These are phyloP conservation scores for Mucor sp. DNA, from an alignment of 371 early-diverging fungal genomes.

Conservation along the genomic window DNA sequence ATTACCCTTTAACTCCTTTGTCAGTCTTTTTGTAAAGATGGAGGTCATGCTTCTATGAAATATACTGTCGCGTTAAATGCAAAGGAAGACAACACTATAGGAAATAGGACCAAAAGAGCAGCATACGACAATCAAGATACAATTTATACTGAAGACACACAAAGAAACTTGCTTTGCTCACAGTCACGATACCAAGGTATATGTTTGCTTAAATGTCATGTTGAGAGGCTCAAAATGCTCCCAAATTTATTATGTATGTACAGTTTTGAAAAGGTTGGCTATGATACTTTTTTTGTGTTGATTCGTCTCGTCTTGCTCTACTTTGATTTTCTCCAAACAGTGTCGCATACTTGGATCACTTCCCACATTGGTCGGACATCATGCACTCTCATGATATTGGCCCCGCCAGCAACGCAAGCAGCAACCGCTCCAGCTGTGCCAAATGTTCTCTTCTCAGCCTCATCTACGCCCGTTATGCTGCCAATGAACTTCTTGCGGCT, in stretches of 20 bases:
- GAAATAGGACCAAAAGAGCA: background rate
- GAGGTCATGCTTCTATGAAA: conserved; percentile 17
- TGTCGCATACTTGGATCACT: conserved; percentile 85
- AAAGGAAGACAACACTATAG: background rate
- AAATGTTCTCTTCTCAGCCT: conserved; percentile 80
- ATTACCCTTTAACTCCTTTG: conserved; percentile 60
- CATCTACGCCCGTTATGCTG: conserved; percentile 61
- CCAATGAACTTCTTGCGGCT: conserved; percentile 91
- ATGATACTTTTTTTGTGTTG: background rate
- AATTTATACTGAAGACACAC: background rate
- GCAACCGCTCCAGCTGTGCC: conserved; percentile 96
- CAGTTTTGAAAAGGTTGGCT: background rate
- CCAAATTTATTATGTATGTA: background rate
- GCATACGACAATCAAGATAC: background rate
- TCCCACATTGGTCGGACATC: conserved; percentile 93
- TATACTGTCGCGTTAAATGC: background rate
- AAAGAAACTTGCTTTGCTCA: background rate
- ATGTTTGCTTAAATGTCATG: background rate
- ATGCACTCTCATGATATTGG: conserved; percentile 89
- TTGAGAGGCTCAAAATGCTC: background rate
- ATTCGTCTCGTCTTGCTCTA: background rate
- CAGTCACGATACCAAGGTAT: background rate
- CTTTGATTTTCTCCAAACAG: conserved; percentile 52
- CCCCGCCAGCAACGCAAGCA: conserved; percentile 87
- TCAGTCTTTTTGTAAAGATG: conserved; percentile 42